Percentiles rank a stretch among this genome's conserved stretches.
Conservation (phyloP, 768 basidiomycete species). For the Lactarius indigo region DNA sequence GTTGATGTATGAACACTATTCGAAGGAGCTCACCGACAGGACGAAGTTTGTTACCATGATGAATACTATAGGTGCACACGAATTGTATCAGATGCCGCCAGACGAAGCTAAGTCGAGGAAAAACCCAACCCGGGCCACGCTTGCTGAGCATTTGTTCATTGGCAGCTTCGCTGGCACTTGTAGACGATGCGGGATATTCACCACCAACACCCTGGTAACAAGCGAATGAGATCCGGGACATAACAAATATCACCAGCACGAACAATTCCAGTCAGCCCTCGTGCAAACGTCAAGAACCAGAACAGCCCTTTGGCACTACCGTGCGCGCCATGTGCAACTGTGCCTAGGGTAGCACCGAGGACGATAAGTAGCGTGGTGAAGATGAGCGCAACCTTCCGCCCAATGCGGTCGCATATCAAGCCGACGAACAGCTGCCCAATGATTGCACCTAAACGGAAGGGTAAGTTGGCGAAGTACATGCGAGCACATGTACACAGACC, state of each 20-base stretch:
- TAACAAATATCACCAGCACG: slow-evolving; percentile 27
- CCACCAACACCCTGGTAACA: slow-evolving; percentile 60
- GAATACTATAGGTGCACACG: slow-evolving; percentile 42
- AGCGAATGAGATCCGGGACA: not conserved
- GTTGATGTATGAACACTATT: not conserved
- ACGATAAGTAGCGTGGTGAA: slow-evolving; percentile 67
- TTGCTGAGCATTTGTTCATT: slow-evolving; percentile 60
- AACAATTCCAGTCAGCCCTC: slow-evolving; percentile 67
- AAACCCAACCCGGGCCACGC: slow-evolving; percentile 59
- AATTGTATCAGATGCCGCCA: slow-evolving; percentile 7
- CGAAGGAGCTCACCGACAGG: slow-evolving; percentile 45
- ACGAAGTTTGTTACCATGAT: slow-evolving; percentile 76
- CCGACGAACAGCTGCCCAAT: slow-evolving; percentile 62
- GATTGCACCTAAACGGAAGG: slow-evolving; percentile 46
- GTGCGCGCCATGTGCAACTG: slow-evolving; percentile 60
- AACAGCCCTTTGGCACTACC: slow-evolving; percentile 58
- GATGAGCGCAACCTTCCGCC: slow-evolving; percentile 74
- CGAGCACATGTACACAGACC: slow-evolving; percentile 39
- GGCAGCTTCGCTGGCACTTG: slow-evolving; percentile 66
- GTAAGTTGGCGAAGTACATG: slow-evolving; percentile 8
- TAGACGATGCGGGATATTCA: slow-evolving; percentile 73
- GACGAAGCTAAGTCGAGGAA: slow-evolving; percentile 5
- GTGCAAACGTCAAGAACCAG: slow-evolving; percentile 71
- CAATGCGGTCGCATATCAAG: slow-evolving; percentile 65
- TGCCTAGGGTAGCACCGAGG: slow-evolving; percentile 61